phyloP scores from a whole-genome alignment of 768 basidiomycete genomes.

The Daedaleopsis nitida region DNA sequence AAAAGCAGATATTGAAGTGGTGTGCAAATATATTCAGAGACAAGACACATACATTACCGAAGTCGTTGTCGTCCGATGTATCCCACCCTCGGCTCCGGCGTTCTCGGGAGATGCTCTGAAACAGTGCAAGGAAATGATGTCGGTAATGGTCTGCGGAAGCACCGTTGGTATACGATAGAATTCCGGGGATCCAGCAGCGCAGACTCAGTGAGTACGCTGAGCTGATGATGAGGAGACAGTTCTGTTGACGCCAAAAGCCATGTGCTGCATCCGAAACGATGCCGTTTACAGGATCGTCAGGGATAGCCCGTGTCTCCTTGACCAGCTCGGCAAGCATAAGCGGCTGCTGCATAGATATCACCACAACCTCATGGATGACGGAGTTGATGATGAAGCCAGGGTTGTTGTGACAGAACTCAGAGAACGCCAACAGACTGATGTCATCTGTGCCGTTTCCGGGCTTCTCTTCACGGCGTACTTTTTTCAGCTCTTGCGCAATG shows the following conservation, averaged over 20 bases:
- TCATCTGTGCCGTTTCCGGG: too few species aligned
- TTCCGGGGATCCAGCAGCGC: slow-evolving; percentile 35
- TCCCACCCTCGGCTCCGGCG: slow-evolving; percentile 9
- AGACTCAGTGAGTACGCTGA: slow-evolving; percentile 33
- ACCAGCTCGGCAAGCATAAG: slow-evolving; percentile 35
- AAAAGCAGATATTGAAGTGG: too few species aligned
- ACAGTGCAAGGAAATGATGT: slow-evolving; percentile 34
- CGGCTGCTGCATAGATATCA: slow-evolving; percentile 31
- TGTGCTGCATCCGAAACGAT: slow-evolving; percentile 40
- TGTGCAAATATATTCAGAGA: too few species aligned
- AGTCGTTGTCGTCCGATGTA: slow-evolving; percentile 16
- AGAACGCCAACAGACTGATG: slow-evolving; percentile 22
- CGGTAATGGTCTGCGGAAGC: slow-evolving; percentile 33
- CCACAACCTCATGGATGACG: slow-evolving; percentile 23
- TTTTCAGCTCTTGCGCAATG: neutral
- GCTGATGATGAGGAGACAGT: slow-evolving; percentile 34
- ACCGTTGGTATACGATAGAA: slow-evolving; percentile 39
- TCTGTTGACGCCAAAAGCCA: slow-evolving; percentile 34
- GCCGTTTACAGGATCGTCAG: slow-evolving; percentile 32
- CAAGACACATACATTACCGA: neutral
- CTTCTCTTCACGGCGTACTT: too few species aligned
- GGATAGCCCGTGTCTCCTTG: slow-evolving; percentile 17
- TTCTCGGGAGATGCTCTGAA: slow-evolving; percentile 31
- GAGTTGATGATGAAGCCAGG: slow-evolving; percentile 27
- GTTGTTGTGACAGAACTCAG: slow-evolving; percentile 21